Percentiles rank a stretch among this genome's conserved stretches.
phyloP scores from a whole-genome alignment of 192 early-diverging fungal genomes.

The Coemansia sp. region DNA sequence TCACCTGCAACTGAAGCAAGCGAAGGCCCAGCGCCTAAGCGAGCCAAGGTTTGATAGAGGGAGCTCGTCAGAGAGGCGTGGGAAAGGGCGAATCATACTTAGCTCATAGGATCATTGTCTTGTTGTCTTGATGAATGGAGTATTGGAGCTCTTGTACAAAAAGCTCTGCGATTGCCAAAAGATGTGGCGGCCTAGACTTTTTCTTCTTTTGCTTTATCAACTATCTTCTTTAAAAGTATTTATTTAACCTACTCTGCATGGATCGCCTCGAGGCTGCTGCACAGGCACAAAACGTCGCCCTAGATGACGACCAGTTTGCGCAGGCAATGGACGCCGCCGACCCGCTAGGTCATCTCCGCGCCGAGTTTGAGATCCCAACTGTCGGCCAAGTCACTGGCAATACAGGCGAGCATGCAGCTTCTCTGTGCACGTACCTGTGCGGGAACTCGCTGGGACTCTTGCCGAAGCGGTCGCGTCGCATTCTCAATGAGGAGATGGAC shows the following conservation, averaged over 20 bases:
- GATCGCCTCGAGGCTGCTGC: slow-evolving; percentile 28
- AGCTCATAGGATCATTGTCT: not conserved
- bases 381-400: slow-evolving; percentile 48
- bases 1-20: slow-evolving; percentile 14
- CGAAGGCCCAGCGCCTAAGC: not conserved
- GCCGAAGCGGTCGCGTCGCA: slow-evolving; percentile 65
- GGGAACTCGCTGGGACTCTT: slow-evolving; percentile 94
- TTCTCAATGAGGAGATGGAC: slow-evolving; percentile 87
- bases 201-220: not conserved
- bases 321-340: slow-evolving; percentile 62
- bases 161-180: not conserved
- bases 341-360: slow-evolving; percentile 60
- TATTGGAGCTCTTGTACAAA: not conserved
- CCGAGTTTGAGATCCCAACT: slow-evolving; percentile 74
- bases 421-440: slow-evolving; percentile 76
- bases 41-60: not conserved
- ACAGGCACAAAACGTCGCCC: slow-evolving; percentile 13
- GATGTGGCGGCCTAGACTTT: not conserved
- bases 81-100: not conserved
- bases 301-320: slow-evolving; percentile 58
- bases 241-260: slow-evolving; percentile 14
- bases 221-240: not conserved
- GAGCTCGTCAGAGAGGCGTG: not conserved
- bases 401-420: slow-evolving; percentile 8
- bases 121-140: not conserved